These are phyloP conservation scores for Acanthamoeba lenticulata DNA, from an alignment of 208 protist species.

Conservation along the genomic window DNA sequence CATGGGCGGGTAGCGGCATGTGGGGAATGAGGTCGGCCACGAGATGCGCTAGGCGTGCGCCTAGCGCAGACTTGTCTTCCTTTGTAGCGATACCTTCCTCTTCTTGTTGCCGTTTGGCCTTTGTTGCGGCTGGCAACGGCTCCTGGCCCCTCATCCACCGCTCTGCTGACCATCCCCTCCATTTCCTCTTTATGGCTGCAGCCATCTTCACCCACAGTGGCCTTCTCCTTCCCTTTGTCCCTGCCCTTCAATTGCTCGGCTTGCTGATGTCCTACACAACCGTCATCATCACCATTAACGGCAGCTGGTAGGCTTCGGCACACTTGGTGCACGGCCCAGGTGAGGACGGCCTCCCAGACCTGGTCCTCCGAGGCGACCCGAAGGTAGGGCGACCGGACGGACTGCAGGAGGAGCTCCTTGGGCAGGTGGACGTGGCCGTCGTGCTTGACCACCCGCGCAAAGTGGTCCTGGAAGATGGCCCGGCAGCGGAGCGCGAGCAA, in stretches of 20 bases:
- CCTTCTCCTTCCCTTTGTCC: not conserved
- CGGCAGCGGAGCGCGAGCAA: not conserved
- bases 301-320: not conserved
- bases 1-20: conserved; percentile 26
- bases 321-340: not conserved
- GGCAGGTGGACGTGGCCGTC: not conserved
- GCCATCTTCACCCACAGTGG: too few species aligned
- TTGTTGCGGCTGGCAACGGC: not conserved
- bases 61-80: not conserved
- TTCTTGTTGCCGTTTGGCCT: not conserved
- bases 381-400: not conserved
- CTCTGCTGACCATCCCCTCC: too few species aligned
- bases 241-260: not conserved
- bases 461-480: conserved; percentile 10
- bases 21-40: not conserved
- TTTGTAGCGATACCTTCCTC: too few species aligned
- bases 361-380: not conserved
- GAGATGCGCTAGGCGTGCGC: not conserved
- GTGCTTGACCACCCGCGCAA: not conserved
- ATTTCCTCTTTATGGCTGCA: too few species aligned
- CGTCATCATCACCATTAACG: not conserved
- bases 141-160: not conserved
- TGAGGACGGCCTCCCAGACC: not conserved
- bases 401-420: not conserved
- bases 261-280: not conserved